phyloP scores from a whole-genome alignment of 306 rosid species.

The Ormosia semicastrata region DNA sequence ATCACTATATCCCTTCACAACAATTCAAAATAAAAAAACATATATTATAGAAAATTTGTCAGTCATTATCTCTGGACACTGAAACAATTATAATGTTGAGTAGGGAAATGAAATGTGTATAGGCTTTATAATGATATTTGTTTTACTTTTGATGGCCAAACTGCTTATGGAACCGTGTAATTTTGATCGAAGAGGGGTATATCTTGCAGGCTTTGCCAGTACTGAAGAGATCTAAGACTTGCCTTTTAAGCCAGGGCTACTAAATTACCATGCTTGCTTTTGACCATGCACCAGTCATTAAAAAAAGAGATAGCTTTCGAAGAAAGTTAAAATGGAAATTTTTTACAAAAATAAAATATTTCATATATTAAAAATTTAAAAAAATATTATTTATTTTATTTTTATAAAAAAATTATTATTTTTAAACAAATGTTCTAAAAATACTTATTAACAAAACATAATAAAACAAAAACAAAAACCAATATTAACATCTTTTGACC shows the following conservation, averaged over 20 bases:
- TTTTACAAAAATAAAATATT: too few relatives aligned
- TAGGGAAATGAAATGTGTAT: conserved; percentile 43
- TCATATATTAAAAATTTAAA: too few relatives aligned
- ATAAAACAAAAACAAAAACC: background rate
- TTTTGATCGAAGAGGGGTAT: background rate
- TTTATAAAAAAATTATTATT: too few relatives aligned
- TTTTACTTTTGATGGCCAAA: conserved; percentile 47
- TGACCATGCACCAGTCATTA: conserved; percentile 27
- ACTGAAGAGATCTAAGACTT: conserved; percentile 33
- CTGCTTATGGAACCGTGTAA: conserved; percentile 43
- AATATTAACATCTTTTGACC: conserved; percentile 25
- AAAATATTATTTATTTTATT: too few relatives aligned
- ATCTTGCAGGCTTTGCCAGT: conserved; percentile 48
- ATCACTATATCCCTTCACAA: too few relatives aligned
- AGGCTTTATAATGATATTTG: conserved; percentile 53
- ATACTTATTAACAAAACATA: too few relatives aligned
- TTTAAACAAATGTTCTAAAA: too few relatives aligned
- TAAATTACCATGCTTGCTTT: conserved; percentile 3
- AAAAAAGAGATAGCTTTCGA: background rate
- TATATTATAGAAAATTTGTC: background rate
- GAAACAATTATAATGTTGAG: conserved; percentile 35
- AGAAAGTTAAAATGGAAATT: too few relatives aligned
- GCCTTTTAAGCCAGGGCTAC: conserved; percentile 38
- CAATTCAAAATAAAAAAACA: background rate
- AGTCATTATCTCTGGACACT: background rate